Evolutionary conservation across 2,329 filamentous ascomycete species (phyloP).

Genomic region (Cyclaneusma minus): DNA sequence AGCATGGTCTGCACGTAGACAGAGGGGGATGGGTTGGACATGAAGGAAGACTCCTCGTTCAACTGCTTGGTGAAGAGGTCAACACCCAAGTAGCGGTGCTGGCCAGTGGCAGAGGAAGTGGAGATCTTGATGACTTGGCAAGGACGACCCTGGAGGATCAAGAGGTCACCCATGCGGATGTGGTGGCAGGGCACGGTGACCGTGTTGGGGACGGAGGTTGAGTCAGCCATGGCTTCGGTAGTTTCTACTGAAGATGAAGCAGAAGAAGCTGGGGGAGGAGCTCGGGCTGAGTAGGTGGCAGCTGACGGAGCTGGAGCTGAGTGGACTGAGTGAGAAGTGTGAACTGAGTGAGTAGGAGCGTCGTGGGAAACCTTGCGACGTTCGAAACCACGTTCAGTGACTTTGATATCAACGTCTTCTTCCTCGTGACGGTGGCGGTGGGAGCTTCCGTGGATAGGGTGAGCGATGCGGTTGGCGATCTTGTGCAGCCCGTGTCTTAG

Average conservation of each 20-base stretch:
- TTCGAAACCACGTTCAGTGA: no score
- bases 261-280: constrained; percentile 3
- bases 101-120: constrained; percentile 90
- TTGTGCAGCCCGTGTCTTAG: constrained; percentile 56
- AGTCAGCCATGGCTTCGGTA: constrained; percentile 9
- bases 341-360: no score
- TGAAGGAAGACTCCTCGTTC: constrained; percentile 95
- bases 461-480: constrained; percentile 48
- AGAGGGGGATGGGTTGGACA: constrained; percentile 91
- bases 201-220: constrained; percentile 60
- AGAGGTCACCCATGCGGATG: constrained; percentile 95
- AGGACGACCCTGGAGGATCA: constrained; percentile 96
- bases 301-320: no score
- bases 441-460: constrained; percentile 40
- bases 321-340: constrained; percentile 8
- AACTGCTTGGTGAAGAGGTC: constrained; percentile 99
- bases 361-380: no score
- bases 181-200: constrained; percentile 99
- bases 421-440: constrained; percentile 22
- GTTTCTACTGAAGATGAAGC: constrained; percentile 3
- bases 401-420: constrained; percentile 16
- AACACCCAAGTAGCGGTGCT: constrained; percentile 99
- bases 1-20: constrained; percentile 99
- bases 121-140: constrained; percentile 99
- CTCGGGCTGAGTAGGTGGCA: constrained; percentile 1